Conservation (phyloP, 805 yeast species). For the Candida oleophila region DNA sequence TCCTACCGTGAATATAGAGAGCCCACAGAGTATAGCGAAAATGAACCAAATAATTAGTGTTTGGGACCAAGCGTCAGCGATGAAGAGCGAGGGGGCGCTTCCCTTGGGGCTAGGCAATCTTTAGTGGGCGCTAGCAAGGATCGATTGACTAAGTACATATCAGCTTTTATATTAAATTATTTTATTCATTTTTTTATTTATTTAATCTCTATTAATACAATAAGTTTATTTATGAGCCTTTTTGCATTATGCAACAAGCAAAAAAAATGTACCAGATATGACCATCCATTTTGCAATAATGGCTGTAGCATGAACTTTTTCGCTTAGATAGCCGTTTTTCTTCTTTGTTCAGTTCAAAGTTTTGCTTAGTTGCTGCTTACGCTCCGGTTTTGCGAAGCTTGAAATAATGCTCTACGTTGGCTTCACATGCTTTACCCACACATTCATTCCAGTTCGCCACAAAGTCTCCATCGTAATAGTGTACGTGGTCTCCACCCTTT, state of each 20-base stretch:
- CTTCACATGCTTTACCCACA: slow-evolving; percentile 51
- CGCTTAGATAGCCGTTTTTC: not conserved
- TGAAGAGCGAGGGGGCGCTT: not conserved
- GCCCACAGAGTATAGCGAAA: slow-evolving; percentile 18
- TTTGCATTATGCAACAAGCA: not conserved
- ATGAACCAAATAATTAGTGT: slow-evolving; percentile 33
- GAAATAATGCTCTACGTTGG: slow-evolving; percentile 35
- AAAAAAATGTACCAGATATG: not conserved
- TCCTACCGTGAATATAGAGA: slow-evolving; percentile 70
- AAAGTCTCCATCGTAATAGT: slow-evolving; percentile 65
- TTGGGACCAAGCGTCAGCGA: slow-evolving; percentile 22
- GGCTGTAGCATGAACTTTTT: no score
- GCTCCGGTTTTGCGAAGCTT: slow-evolving; percentile 7
- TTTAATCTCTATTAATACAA: not conserved
- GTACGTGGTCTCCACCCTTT: slow-evolving; percentile 44
- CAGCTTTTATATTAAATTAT: no score
- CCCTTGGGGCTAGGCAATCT: not conserved
- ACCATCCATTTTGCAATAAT: no score
- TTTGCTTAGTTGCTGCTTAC: not conserved
- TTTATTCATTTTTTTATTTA: no score
- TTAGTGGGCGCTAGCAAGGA: no score
- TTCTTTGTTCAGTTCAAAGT: not conserved
- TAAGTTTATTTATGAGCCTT: no score
- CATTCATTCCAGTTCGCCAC: slow-evolving; percentile 64
- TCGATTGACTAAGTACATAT: no score